These are phyloP conservation scores for Gossypium sturtianum DNA, from an alignment of 345 rosid genomes.

Conservation along the genomic window DNA sequence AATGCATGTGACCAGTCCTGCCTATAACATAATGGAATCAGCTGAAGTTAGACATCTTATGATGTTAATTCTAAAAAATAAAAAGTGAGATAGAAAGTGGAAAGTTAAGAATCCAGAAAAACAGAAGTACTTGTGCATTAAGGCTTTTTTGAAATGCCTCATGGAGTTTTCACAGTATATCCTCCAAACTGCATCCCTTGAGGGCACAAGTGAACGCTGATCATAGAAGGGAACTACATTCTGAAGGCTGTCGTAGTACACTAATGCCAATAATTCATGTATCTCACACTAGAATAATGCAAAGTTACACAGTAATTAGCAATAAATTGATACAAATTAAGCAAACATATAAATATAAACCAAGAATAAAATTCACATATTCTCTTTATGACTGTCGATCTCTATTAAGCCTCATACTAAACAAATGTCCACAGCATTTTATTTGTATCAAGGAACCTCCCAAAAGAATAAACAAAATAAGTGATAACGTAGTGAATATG, in stretches of 20 bases:
- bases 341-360: constrained; percentile 5
- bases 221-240: constrained; percentile 92
- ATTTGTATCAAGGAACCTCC: neutral
- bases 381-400: neutral
- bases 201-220: constrained; percentile 71
- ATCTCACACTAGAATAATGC: constrained; percentile 65
- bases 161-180: constrained; percentile 75
- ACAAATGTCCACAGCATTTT: neutral
- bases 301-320: constrained; percentile 24
- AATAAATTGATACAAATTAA: constrained; percentile 9
- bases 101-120: constrained; percentile 15
- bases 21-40: constrained; percentile 37
- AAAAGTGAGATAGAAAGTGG: constrained; percentile 4
- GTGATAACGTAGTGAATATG: neutral
- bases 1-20: constrained; percentile 97
- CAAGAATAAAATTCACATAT: neutral
- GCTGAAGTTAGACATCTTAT: neutral
- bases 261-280: constrained; percentile 91
- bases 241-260: constrained; percentile 97
- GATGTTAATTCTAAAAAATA: constrained; percentile 3
- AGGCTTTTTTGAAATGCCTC: constrained; percentile 85
- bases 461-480: neutral
- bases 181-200: constrained; percentile 74
- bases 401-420: neutral
- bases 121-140: constrained; percentile 56